These are phyloP conservation scores for Phytophthora syringae DNA, from an alignment of 352 stramenopile genomes.

Conservation along the genomic window DNA sequence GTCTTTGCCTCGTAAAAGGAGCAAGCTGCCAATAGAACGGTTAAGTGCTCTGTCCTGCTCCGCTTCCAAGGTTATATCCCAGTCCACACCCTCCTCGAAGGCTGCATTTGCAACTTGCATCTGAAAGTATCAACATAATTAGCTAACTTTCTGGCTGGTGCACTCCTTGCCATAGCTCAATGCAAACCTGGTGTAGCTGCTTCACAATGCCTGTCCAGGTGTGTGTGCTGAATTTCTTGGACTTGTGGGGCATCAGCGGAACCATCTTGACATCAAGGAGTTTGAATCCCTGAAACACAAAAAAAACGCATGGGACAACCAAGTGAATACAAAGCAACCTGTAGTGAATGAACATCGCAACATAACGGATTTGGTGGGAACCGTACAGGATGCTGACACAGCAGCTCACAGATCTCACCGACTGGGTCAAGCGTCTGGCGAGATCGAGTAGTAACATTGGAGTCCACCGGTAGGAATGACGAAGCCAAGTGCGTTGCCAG, in stretches of 20 bases:
- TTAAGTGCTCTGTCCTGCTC: constrained; percentile 39
- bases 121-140: constrained; percentile 21
- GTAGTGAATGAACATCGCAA: neutral
- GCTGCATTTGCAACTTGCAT: constrained; percentile 73
- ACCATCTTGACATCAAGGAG: constrained; percentile 76
- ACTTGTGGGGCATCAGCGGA: constrained; percentile 69
- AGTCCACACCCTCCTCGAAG: constrained; percentile 71
- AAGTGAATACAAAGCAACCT: neutral
- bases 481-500: constrained; percentile 67
- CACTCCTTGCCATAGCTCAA: neutral
- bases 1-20: constrained; percentile 57
- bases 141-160: neutral
- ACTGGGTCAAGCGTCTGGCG: constrained; percentile 33
- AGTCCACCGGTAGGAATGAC: constrained; percentile 48
- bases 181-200: constrained; percentile 66
- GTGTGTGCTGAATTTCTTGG: constrained; percentile 77
- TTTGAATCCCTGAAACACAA: constrained; percentile 70
- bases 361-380: neutral
- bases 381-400: constrained; percentile 68
- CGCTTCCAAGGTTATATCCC: constrained; percentile 49
- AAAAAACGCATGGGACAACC: neutral
- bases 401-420: constrained; percentile 44
- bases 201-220: constrained; percentile 81
- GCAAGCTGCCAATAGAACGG: constrained; percentile 50
- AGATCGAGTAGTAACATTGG: constrained; percentile 2